phyloP scores from a whole-genome alignment of 306 rosid genomes.

The Canavalia ensiformis region DNA sequence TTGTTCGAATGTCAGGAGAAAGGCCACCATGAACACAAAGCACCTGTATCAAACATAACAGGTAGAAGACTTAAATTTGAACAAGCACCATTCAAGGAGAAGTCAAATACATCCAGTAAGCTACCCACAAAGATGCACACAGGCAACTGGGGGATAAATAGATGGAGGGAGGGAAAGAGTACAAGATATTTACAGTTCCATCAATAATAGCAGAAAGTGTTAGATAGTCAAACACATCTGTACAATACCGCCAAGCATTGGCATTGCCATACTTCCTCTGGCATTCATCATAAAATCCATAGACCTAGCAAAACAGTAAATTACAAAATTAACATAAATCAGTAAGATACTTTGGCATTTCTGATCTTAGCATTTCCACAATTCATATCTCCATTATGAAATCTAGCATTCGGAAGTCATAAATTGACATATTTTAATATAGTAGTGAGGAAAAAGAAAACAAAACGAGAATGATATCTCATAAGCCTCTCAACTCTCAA shows the following conservation, averaged over 20 bases:
- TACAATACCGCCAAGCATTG: constrained; percentile 97
- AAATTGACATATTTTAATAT: neutral
- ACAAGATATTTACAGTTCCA: constrained; percentile 77
- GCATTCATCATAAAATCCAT: constrained; percentile 96
- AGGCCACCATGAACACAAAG: constrained; percentile 66
- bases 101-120: constrained; percentile 1
- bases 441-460: neutral
- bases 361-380: constrained; percentile 22
- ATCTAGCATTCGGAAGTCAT: neutral
- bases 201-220: constrained; percentile 96
- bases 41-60: constrained; percentile 65
- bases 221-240: constrained; percentile 93
- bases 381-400: constrained; percentile 23
- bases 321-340: constrained; percentile 21
- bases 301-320: constrained; percentile 63
- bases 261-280: constrained; percentile 98
- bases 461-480: constrained; percentile 12
- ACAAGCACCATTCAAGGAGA: constrained; percentile 29
- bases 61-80: constrained; percentile 18
- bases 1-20: constrained; percentile 92
- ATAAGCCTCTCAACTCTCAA: neutral
- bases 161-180: constrained; percentile 30
- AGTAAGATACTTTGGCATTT: constrained; percentile 5
- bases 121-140: constrained; percentile 16
- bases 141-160: neutral